A percentile compares a stretch with the other conserved stretches of the same genome.
phyloP scores from a whole-genome alignment of 73 alveolate genomes.

The Paramecium pentaurelia region DNA sequence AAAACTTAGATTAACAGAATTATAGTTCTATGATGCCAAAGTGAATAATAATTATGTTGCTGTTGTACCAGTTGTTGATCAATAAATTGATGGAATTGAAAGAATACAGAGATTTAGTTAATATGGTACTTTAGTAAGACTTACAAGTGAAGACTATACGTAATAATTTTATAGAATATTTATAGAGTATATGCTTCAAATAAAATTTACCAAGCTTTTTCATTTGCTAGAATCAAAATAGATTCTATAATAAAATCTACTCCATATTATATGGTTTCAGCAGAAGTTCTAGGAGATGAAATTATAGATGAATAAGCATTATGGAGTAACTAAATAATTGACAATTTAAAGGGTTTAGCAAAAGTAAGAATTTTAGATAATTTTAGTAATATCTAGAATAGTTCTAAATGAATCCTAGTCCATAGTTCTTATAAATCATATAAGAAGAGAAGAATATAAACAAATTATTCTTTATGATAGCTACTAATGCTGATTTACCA shows the following conservation, averaged over 20 bases:
- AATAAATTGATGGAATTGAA: neutral
- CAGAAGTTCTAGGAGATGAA: neutral
- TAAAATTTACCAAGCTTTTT: neutral
- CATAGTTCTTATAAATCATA: neutral
- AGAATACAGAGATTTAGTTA: neutral
- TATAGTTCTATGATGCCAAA: constrained; percentile 47
- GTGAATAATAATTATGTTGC: neutral
- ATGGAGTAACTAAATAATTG: neutral
- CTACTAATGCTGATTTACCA: constrained; percentile 31
- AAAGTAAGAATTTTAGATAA: neutral
- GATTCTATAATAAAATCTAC: constrained; percentile 8
- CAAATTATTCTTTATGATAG: constrained; percentile 32
- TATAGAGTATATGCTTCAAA: neutral
- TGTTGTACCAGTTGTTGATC: neutral
- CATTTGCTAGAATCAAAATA: constrained; percentile 44
- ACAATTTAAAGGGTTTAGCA: neutral
- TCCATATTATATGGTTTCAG: constrained; percentile 2
- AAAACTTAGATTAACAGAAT: constrained; percentile 38
- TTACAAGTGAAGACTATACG: neutral
- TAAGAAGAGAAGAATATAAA: constrained; percentile 41
- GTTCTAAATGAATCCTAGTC: constrained; percentile 18
- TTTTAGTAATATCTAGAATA: constrained; percentile 17
- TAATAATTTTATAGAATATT: neutral
- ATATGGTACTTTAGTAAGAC: neutral
- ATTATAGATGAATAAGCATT: neutral